Percentiles rank a stretch among this genome's conserved stretches.
These are phyloP conservation scores for Scutellaria minor DNA, from an alignment of 257 asterid genomes.

Conservation along the genomic window DNA sequence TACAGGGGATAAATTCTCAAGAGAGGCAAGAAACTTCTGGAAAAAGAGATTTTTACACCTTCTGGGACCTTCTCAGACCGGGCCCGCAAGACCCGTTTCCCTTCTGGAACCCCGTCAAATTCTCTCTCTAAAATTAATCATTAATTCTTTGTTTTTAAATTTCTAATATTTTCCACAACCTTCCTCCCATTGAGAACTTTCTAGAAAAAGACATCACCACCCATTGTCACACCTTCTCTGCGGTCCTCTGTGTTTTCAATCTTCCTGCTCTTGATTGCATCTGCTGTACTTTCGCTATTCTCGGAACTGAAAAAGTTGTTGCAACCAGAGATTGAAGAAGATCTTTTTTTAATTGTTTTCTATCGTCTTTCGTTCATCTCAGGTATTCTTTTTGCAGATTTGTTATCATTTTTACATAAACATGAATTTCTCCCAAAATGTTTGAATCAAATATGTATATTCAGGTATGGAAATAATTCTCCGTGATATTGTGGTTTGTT, in stretches of 20 bases:
- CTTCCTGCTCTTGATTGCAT: neutral
- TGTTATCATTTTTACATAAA: neutral
- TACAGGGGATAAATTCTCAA: neutral
- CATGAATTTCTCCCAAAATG: neutral
- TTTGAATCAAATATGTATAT: neutral
- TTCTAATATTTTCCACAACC: slow-evolving; percentile 11
- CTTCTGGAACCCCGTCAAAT: slow-evolving; percentile 32
- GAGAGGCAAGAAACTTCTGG: slow-evolving; percentile 32
- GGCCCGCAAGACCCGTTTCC: slow-evolving; percentile 30
- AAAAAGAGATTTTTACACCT: slow-evolving; percentile 28
- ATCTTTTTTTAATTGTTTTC: neutral
- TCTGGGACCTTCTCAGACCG: slow-evolving; percentile 42
- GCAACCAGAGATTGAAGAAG: slow-evolving; percentile 4
- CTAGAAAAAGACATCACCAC: slow-evolving; percentile 40
- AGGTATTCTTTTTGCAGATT: slow-evolving; percentile 28
- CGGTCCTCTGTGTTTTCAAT: slow-evolving; percentile 23
- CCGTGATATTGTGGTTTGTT: neutral
- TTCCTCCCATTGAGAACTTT: slow-evolving; percentile 38
- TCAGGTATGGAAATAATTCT: neutral
- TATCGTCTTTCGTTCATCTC: neutral
- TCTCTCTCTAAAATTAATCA: slow-evolving; percentile 13
- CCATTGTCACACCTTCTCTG: slow-evolving; percentile 21
- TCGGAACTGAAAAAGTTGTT: neutral
- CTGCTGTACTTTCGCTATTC: neutral
- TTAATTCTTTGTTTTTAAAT: neutral